Percentiles rank a stretch among this genome's conserved stretches.
Conservation (phyloP, 805 yeast genomes). For the Lipomyces sp. region DNA sequence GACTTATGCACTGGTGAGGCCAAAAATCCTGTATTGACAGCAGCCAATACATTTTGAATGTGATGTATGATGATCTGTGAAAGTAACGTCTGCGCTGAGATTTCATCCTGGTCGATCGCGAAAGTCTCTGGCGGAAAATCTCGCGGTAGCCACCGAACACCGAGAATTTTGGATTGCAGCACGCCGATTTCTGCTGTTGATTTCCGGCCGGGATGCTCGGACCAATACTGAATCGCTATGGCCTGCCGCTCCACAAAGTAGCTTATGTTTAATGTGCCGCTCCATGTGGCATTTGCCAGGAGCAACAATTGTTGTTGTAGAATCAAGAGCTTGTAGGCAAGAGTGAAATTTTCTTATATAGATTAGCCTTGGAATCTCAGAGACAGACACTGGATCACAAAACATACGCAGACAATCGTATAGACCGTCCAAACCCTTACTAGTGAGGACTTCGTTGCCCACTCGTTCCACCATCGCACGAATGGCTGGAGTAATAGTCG, state of each 20-base stretch:
- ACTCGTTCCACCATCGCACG: slow-evolving; percentile 56
- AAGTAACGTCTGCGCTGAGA: slow-evolving; percentile 33
- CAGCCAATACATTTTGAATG: slow-evolving; percentile 26
- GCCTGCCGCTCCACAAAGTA: slow-evolving; percentile 60
- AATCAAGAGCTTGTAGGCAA: slow-evolving; percentile 47
- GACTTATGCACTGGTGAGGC: slow-evolving; percentile 18
- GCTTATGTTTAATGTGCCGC: slow-evolving; percentile 61
- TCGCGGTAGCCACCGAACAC: slow-evolving; percentile 33
- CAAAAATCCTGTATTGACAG: slow-evolving; percentile 20
- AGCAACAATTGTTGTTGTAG: slow-evolving; percentile 62
- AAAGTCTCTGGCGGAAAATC: slow-evolving; percentile 20
- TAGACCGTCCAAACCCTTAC: slow-evolving; percentile 55
- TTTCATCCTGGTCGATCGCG: slow-evolving; percentile 26
- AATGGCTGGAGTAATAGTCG: slow-evolving; percentile 40
- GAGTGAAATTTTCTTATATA: slow-evolving; percentile 27
- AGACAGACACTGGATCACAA: not conserved
- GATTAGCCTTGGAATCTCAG: not conserved
- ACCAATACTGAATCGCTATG: slow-evolving; percentile 70
- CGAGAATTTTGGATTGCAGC: slow-evolving; percentile 28
- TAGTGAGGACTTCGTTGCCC: slow-evolving; percentile 58
- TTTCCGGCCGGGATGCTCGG: slow-evolving; percentile 46
- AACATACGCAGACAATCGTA: slow-evolving; percentile 51
- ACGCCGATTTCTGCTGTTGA: slow-evolving; percentile 68
- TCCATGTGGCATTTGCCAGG: slow-evolving; percentile 61
- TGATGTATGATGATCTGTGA: slow-evolving; percentile 32